These are phyloP conservation scores for Ascodesmis nigricans DNA, from an alignment of 495 filamentous ascomycete genomes.

Conservation along the genomic window DNA sequence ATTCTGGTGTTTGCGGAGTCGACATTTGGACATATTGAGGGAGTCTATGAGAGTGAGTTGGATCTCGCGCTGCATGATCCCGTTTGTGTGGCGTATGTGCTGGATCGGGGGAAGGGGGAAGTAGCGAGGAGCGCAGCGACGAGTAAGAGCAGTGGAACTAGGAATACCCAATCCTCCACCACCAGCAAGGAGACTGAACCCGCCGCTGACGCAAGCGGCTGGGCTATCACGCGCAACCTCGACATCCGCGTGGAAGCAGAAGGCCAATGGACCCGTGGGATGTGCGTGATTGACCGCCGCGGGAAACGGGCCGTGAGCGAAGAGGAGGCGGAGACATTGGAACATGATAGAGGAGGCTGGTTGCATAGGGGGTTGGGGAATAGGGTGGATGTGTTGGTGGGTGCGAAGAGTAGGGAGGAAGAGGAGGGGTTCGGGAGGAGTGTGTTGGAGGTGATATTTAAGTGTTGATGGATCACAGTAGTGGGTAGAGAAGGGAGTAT, in stretches of 20 bases:
- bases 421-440: constrained; percentile 17
- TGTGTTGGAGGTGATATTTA: constrained; percentile 25
- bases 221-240: constrained; percentile 26
- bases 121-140: constrained; percentile 14
- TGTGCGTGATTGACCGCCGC: constrained; percentile 65
- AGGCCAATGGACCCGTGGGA: constrained; percentile 86
- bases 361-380: constrained; percentile 37
- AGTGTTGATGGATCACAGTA: neutral
- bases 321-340: constrained; percentile 26
- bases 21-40: constrained; percentile 52
- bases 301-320: constrained; percentile 38
- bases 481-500: neutral
- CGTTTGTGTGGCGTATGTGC: constrained; percentile 65
- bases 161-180: too few relatives aligned
- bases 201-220: constrained; percentile 23
- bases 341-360: constrained; percentile 41
- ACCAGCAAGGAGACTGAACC: constrained; percentile 24
- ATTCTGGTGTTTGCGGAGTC: constrained; percentile 49
- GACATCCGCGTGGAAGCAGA: constrained; percentile 73
- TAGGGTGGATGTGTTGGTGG: constrained; percentile 32
- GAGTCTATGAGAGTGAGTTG: constrained; percentile 32
- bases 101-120: constrained; percentile 27
- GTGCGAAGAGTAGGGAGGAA: constrained; percentile 19
- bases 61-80: constrained; percentile 72
- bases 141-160: too few relatives aligned